Conservation (phyloP, 495 filamentous ascomycete genomes). For the Hapsidospora chrysogenum region DNA sequence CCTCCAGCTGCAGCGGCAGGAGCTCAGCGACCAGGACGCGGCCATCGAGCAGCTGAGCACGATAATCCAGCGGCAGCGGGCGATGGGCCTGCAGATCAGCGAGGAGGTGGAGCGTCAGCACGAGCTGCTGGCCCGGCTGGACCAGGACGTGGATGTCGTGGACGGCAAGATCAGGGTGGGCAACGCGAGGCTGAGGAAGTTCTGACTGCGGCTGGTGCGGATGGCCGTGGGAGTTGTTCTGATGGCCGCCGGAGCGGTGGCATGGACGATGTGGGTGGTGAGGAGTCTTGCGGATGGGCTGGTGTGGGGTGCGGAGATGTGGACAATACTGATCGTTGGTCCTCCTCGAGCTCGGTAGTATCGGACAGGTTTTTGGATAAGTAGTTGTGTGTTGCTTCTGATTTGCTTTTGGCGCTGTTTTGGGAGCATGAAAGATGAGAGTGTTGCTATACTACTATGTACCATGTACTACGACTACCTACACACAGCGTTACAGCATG, state of each 20-base stretch:
- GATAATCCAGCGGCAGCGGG: constrained; percentile 64
- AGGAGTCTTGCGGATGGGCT: constrained; percentile 9
- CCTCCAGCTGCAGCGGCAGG: constrained; percentile 64
- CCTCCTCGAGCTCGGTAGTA: too few species aligned
- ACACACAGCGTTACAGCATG: too few species aligned
- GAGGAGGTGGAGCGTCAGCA: constrained; percentile 76
- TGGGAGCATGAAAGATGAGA: too few species aligned
- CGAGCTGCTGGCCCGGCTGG: constrained; percentile 56
- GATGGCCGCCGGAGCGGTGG: constrained; percentile 6
- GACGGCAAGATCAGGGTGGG: constrained; percentile 65
- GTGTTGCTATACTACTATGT: neutral
- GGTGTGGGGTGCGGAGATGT: constrained; percentile 10
- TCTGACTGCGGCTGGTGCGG: constrained; percentile 20
- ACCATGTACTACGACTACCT: neutral
- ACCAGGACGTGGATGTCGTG: constrained; percentile 58
- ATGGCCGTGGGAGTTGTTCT: constrained; percentile 5
- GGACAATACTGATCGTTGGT: neutral
- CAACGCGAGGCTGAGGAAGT: constrained; percentile 65
- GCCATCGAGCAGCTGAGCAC: constrained; percentile 59
- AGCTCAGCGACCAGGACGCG: constrained; percentile 75
- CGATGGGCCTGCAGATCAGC: constrained; percentile 73
- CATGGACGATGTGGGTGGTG: constrained; percentile 9
- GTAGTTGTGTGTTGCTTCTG: constrained; percentile 12
- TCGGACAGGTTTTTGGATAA: too few species aligned
- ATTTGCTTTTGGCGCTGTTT: constrained; percentile 6